Evolutionary conservation across 2,329 filamentous ascomycete genomes (phyloP), one percentile per base, ranked within the genome.

Genomic region (Sporothrix inflata): DNA sequence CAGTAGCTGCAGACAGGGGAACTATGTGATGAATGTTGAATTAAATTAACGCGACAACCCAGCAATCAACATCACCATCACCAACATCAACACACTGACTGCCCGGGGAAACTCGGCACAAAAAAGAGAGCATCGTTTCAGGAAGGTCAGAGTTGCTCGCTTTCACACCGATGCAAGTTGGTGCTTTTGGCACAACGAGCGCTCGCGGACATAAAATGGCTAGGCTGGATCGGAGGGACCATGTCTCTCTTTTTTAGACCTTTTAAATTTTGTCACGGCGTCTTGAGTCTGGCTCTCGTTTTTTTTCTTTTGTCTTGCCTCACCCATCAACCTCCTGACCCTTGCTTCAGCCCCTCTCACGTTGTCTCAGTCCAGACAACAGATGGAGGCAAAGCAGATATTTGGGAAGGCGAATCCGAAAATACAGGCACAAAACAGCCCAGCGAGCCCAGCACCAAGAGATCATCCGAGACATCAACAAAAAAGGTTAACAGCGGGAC

Each of bases 351-450:
- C 65, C 65, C 45, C 65, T 24, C 45, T 51, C 45, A 11, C 19
- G 21, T 34, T 67, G 65, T 67, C 65, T 67, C 45, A 67, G 63
- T 67, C 45, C 63, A 67, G 45, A 67, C 27, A 27, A 67, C 63
- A n/a, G 45, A 30, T 4, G 24, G 63, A 38, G 42, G 65, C 65
- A 51, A 21, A 49, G 11, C 27, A 34, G 19, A 14, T 1, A 7
- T 6, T 8, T 38, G 19, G 3, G 19, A 60, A 11, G 30, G 7
- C 27, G 14, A 57, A 6, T 14, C 19, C 16, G 7, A 38, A 21
- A 40, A 40, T 21, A n/a, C 16, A 60, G 60, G 38, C n/a, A 63
- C 60, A 45, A 45, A 27, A 6, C 63, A 66, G 42, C 24, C 60
- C 34, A n/a, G n/a, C n/a, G n/a, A 66, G 42, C 24, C 60, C 51